Percentiles rank a stretch among this genome's conserved stretches.
Conservation (phyloP, 352 stramenopile genomes). For the Nothophytophthora sp. region DNA sequence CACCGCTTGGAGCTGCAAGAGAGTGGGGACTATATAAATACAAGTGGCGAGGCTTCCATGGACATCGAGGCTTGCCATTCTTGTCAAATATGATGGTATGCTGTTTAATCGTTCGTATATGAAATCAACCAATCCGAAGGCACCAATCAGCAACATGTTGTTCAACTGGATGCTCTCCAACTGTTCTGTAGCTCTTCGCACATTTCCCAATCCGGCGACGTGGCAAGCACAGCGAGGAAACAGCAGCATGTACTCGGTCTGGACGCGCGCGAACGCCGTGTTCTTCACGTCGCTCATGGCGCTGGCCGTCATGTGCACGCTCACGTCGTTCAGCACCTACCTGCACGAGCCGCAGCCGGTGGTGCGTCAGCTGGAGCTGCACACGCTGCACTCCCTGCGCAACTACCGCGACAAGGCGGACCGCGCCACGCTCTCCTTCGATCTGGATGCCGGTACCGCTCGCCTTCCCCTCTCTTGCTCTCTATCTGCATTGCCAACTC, state of each 20-base stretch:
- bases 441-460: conserved; percentile 66
- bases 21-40: conserved; percentile 19
- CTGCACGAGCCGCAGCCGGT: conserved; percentile 58
- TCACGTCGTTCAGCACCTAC: conserved; percentile 77
- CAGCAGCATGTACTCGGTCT: conserved; percentile 79
- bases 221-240: not conserved
- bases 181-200: too few species aligned
- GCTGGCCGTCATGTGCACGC: conserved; percentile 70
- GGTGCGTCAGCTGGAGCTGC: conserved; percentile 61
- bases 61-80: not conserved
- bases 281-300: conserved; percentile 83
- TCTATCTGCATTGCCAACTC: not conserved
- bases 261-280: conserved; percentile 82
- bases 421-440: conserved; percentile 81
- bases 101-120: too few species aligned
- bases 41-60: conserved; percentile 1
- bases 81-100: too few species aligned
- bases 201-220: too few species aligned
- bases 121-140: too few species aligned
- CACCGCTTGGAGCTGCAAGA: conserved; percentile 9
- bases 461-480: conserved; percentile 6
- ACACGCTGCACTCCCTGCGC: conserved; percentile 76
- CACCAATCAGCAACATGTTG: too few species aligned
- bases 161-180: conserved; percentile 1
- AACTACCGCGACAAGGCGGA: conserved; percentile 83